Percentiles rank a stretch among this genome's conserved stretches.
Conservation (phyloP, 2,329 filamentous ascomycete genomes). For the Colletotrichum coccodes region DNA sequence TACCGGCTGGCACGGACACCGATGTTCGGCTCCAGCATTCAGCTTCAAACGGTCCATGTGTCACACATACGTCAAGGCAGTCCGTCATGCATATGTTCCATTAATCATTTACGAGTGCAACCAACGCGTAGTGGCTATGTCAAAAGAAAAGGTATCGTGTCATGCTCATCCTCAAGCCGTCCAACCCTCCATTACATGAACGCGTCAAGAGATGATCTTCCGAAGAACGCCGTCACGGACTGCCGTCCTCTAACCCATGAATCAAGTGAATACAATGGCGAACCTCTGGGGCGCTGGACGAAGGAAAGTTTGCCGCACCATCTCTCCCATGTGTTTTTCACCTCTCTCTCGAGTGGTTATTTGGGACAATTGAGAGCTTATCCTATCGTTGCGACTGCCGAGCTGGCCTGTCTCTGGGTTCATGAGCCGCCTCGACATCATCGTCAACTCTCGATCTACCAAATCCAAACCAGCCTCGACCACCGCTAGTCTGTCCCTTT, state of each 20-base stretch:
- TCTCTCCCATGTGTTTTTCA: neutral
- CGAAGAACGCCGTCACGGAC: neutral
- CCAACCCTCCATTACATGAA: neutral
- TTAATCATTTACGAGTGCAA: neutral
- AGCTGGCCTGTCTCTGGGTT: slow-evolving; percentile 7
- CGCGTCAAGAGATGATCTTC: neutral
- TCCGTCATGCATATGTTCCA: neutral
- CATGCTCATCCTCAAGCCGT: neutral
- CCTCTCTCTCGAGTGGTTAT: too few relatives aligned
- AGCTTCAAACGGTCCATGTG: neutral
- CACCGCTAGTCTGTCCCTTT: slow-evolving; percentile 1
- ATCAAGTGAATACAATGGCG: neutral
- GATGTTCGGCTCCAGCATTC: neutral
- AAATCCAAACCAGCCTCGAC: slow-evolving; percentile 30
- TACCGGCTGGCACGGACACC: neutral
- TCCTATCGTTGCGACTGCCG: neutral
- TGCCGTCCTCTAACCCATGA: neutral
- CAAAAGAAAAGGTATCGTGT: slow-evolving; percentile 1
- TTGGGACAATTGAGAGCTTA: neutral
- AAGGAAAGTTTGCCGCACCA: neutral
- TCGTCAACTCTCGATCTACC: slow-evolving; percentile 24
- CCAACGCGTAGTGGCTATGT: slow-evolving; percentile 8
- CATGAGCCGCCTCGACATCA: slow-evolving; percentile 30
- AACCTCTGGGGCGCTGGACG: neutral
- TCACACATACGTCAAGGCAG: slow-evolving; percentile 1